Conservation (phyloP, 306 rosid species). For the Carpinus viminea region DNA sequence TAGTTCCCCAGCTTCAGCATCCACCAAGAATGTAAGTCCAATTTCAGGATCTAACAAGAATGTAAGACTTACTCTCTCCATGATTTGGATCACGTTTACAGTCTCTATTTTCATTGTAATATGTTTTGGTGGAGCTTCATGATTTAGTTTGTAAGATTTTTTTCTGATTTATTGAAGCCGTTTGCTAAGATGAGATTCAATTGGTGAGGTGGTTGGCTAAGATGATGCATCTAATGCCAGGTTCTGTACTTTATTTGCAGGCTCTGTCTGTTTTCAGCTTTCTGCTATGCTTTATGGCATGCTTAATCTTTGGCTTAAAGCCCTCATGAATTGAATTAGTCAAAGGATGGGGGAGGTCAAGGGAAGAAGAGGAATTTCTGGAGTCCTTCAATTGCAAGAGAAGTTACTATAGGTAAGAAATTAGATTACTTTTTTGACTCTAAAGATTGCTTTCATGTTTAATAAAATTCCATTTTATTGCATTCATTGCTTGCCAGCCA, state of each 20-base stretch:
- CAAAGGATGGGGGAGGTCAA: slow-evolving; percentile 18
- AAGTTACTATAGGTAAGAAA: slow-evolving; percentile 35
- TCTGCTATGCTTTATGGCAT: slow-evolving; percentile 30
- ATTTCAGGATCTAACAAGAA: slow-evolving; percentile 41
- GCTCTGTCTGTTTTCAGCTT: slow-evolving; percentile 40
- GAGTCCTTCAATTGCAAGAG: slow-evolving; percentile 19
- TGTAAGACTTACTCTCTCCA: slow-evolving; percentile 38
- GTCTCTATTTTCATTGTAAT: background rate
- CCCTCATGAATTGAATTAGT: slow-evolving; percentile 29
- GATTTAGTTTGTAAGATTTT: too few species aligned
- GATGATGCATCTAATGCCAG: slow-evolving; percentile 10
- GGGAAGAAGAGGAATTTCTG: slow-evolving; percentile 22
- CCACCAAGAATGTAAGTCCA: background rate
- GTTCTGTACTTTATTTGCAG: slow-evolving; percentile 39
- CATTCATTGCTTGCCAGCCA: slow-evolving; percentile 10
- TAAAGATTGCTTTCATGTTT: background rate
- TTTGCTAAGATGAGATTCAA: background rate
- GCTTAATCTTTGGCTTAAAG: slow-evolving; percentile 29
- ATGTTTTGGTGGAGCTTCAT: too few species aligned
- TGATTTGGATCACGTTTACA: background rate
- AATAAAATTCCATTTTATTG: background rate
- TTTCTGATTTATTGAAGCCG: background rate
- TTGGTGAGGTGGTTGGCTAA: background rate
- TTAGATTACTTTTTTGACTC: background rate
- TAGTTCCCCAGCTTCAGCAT: background rate